Evolutionary conservation across 441 rosid genomes (phyloP), one percentile per base, ranked within the genome.

Genomic region (Macaranga tanarius): DNA sequence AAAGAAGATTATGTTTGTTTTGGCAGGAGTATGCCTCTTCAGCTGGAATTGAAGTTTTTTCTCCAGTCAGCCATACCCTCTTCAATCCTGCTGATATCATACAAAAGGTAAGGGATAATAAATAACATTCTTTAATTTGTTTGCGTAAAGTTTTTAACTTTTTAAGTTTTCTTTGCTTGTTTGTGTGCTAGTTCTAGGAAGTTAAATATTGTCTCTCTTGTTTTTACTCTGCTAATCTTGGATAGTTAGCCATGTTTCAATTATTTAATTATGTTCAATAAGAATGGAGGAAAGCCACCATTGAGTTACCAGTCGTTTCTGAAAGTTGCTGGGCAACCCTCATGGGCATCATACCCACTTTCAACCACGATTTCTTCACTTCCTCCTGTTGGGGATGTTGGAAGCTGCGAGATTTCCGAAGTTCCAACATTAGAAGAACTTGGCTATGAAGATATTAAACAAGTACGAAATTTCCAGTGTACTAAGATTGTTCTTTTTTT

Each of bases 211-310:
- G 19, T 7, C 7, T 34, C 28, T 22, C 25, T n/a, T 10, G 26
- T 48, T 38, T 60, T 55, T 42, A 60, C 40, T 55, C 11, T 40
- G 42, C 79, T 77, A 60, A 74, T 25, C 2, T 42, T 73, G 60
- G 26, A 19, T 45, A 2, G 23, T 65, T 38, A 72, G 48, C 38
- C 38, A 9, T 59, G 38, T 56, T 72, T 70, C 55, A 58, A 72
- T 67, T 55, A 62, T 72, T 42, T 42, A 42, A 22, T 67, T 16
- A 1, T 0, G 31, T 62, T 55, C 23, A 52, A 61, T 10, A 69
- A 95, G 97, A 92, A 95, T 72, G 94, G 94, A 69, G 99, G 99
- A 72, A 89, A 75, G 82, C 84, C 97, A 19, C 97, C 97, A 10
- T 45, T 86, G 86, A 95, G 80, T 77, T 92, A 89, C 77, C 97